Evolutionary conservation across 2,329 filamentous ascomycete species (phyloP), one percentile per base, ranked within the genome.

Genomic region (Ophiostoma piceae): DNA sequence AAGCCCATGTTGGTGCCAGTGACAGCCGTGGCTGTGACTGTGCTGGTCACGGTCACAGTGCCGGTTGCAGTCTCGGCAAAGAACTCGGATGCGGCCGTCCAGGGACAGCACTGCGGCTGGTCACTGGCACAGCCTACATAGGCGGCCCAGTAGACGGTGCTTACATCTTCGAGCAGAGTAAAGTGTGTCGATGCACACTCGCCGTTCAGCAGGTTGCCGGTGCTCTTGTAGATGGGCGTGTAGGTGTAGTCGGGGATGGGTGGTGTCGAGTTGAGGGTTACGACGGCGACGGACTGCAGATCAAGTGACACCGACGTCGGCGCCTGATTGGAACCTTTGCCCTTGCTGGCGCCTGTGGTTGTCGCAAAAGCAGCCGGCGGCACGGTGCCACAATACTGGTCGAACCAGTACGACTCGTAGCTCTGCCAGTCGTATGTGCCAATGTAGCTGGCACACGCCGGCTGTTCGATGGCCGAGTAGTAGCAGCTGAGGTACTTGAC

Each of bases 21-120:
- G 14, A 67, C 67, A 19, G 51, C 51, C 11, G 62, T 67, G 16
- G 54, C n/a, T 26, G 70, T 62, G 26, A 69, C 37, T 6, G 54
- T 68, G 51, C 65, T 69, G 2, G 72, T 70, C 22, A 71, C 41
- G 0, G 69, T 73, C 1, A 71, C 57, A 4, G 71, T 71, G 32
- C 29, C 67, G 4, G 71, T 71, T 2, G 70, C 41, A 14, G 72
- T 71, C 9, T 32, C 67, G n/a, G 70, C 37, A 39, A 66, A 41
- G 12, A 71, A 70, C 0, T 51, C 68, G 1, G 72, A 72, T 29
- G 72, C 71, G 1, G 74, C 74, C 12, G 72, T 71, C 74, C 74
- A 77, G 5, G 75, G 76, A 12, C 76, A 77, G 66, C 76, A 76
- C 51, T 76, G 73, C 5, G 75, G 76, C 19, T 73, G 66, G 70